Evolutionary conservation across 2,329 filamentous ascomycete species (phyloP).

Genomic region (Stagonosporopsis tanaceti): DNA sequence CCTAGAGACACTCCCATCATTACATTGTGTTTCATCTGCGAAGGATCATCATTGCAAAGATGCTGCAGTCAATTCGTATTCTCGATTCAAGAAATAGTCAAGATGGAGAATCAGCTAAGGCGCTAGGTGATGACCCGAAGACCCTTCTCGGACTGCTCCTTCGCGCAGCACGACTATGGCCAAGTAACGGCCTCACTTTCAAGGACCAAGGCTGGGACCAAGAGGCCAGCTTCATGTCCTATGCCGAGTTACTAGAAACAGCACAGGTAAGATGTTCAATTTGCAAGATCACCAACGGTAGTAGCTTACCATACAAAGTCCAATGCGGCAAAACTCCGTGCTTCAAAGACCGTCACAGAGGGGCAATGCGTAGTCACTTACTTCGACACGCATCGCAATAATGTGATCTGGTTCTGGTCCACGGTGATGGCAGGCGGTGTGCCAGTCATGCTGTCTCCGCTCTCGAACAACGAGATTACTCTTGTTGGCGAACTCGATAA

Average conservation of each 20-base stretch:
- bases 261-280: conserved; percentile 4
- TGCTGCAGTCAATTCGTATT: background rate
- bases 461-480: conserved; percentile 17
- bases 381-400: conserved; percentile 21
- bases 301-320: background rate
- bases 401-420: conserved; percentile 23
- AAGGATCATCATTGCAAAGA: background rate
- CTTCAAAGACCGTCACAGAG: background rate
- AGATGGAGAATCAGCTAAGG: background rate
- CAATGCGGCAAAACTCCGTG: conserved; percentile 13
- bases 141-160: conserved; percentile 11
- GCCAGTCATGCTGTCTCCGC: conserved; percentile 17
- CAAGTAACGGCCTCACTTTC: conserved; percentile 11
- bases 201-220: conserved; percentile 13
- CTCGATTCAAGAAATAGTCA: background rate
- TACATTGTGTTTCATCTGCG: background rate
- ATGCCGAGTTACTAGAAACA: conserved; percentile 4
- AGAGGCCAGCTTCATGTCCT: conserved; percentile 6
- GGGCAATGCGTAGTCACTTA: conserved; percentile 11
- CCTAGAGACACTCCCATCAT: background rate
- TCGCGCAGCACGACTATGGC: conserved; percentile 7
- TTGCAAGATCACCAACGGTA: background rate
- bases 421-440: conserved; percentile 13
- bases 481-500: conserved; percentile 13
- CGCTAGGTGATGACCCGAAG: conserved; percentile 1